phyloP scores from a whole-genome alignment of 768 basidiomycete species.

The Amyloporia xantha region DNA sequence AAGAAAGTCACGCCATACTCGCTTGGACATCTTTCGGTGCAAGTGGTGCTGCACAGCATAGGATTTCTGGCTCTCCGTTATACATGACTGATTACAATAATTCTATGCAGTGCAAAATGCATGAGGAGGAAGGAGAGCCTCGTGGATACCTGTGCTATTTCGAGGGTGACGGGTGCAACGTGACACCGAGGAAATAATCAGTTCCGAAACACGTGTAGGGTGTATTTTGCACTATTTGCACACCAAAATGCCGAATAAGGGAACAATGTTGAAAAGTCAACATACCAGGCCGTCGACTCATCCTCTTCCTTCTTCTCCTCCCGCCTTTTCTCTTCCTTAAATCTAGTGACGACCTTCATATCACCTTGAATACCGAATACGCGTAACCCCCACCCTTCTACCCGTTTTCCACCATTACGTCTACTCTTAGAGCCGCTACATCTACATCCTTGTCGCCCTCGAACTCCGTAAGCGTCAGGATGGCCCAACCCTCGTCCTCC shows the following conservation, averaged over 20 bases:
- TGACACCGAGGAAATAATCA: not conserved
- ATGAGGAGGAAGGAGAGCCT: not conserved
- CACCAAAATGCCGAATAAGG: constrained; percentile 15
- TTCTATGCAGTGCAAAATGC: not conserved
- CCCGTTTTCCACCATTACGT: constrained; percentile 47
- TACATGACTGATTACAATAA: no score
- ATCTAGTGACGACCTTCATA: constrained; percentile 18
- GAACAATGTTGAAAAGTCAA: constrained; percentile 26
- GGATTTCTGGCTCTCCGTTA: no score
- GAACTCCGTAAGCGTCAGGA: constrained; percentile 62
- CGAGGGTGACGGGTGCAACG: not conserved
- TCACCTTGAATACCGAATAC: constrained; percentile 11
- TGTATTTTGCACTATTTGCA: constrained; percentile 22
- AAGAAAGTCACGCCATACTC: no score
- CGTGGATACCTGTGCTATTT: no score
- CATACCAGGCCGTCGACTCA: constrained; percentile 12
- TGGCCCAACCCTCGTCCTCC: constrained; percentile 84
- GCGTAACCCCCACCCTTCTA: constrained; percentile 19
- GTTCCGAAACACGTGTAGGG: constrained; percentile 18
- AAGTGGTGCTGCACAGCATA: no score
- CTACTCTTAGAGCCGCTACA: constrained; percentile 52
- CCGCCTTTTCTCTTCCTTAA: constrained; percentile 18
- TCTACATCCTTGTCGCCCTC: constrained; percentile 74
- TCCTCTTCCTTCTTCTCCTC: constrained; percentile 16
- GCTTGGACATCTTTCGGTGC: no score